Conservation (phyloP, 306 rosid species). For the Vigna unguiculata region DNA sequence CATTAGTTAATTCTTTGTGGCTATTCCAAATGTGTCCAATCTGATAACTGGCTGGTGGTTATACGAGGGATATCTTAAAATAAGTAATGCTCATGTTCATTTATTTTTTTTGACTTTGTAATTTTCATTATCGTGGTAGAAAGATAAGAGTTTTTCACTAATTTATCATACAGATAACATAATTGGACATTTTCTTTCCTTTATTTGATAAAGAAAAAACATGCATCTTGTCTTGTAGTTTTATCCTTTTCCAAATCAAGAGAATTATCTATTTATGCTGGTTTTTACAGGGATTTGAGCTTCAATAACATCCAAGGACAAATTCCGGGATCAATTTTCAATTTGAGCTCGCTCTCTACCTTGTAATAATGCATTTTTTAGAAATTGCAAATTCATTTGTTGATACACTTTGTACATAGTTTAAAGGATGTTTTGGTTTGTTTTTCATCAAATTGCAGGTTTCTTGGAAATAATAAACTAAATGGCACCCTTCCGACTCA, state of each 20-base stretch:
- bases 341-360: conserved; percentile 58
- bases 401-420: conserved; percentile 9
- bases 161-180: conserved; percentile 1
- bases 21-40: neutral
- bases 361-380: conserved; percentile 61
- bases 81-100: neutral
- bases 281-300: conserved; percentile 79
- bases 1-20: neutral
- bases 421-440: conserved; percentile 24
- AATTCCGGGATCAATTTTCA: conserved; percentile 69
- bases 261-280: conserved; percentile 9
- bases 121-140: conserved; percentile 3
- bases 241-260: neutral
- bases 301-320: conserved; percentile 78
- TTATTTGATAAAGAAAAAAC: neutral
- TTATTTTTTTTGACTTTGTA: conserved; percentile 1
- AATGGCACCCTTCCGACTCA: conserved; percentile 64
- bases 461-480: conserved; percentile 84
- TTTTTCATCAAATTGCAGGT: conserved; percentile 48
- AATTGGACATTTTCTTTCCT: neutral
- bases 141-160: conserved; percentile 5
- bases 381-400: conserved; percentile 25
- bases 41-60: neutral
- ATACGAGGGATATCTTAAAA: neutral
- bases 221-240: neutral